Evolutionary conservation across 2,329 filamentous ascomycete species (phyloP), one percentile per base, ranked within the genome.

Genomic region (Colletotrichum cereale): DNA sequence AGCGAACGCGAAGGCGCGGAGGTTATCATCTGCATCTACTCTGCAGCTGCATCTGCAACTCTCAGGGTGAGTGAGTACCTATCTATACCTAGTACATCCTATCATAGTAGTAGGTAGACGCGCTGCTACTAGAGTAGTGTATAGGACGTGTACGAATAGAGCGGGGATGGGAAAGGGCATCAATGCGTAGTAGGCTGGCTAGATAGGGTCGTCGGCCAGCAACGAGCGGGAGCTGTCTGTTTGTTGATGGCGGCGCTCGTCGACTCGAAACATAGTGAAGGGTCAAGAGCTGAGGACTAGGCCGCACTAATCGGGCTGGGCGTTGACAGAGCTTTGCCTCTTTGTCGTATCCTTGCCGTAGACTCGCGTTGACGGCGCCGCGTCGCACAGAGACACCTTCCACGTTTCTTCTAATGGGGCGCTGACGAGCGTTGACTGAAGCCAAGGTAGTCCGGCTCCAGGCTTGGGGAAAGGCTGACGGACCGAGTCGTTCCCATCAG

Each of bases 261-360:
- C 52, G 68, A 71, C 65, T 71, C 57, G 68, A 71, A 63, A 67
- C 56, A 67, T n/a, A 58, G 29, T 58, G 44, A 57, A 68, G 64
- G 64, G 44, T 62, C 34, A 52, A 44, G 52, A 63, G 68, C 64
- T 57, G 68, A 57, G 56, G 14, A 18, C 68, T 38, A 62, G 55
- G 16, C 50, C 38, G 21, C 42, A 42, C 26, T 58, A 26, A 67
- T 16, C 31, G 58, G 24, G 58, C 50, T 67, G 61, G 50, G 50
- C 63, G 48, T 36, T 58, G 57, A n/a, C 11, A n/a, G 55, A 66
- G 62, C 67, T 56, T 70, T 48, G 40, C 40, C 62, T 70, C 67
- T 66, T 66, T 70, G 67, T 70, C 44, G 52, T 34, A 36, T 12
- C 18, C 40, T 38, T 44, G 48, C 16, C 38, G 52, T 52, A 21